Evolutionary conservation across 2,329 filamentous ascomycete species (phyloP), one percentile per base, ranked within the genome.

Genomic region (Arthroderma sp.): DNA sequence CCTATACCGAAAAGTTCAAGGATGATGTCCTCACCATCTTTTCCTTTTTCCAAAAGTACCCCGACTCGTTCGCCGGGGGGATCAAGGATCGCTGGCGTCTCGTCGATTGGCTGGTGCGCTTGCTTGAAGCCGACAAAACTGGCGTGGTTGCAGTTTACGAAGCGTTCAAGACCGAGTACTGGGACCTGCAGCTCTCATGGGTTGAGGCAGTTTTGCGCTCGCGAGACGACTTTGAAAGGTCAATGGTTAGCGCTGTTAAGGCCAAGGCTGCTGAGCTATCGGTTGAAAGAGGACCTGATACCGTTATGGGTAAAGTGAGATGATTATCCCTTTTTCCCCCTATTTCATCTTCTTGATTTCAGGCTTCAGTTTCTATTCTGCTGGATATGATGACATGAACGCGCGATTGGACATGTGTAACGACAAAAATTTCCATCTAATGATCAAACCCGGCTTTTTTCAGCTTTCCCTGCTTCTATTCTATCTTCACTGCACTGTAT

Each of bases 171-270:
- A 69, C 66, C 34, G 74, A 77, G 38, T 95, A 94, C 64, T 94
- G 89, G 85, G 91, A 98, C 65, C 70, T 96, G 60, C 86, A 93
- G 63, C 80, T 96, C 48, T 82, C 80, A 38, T 98, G 91, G 91
- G 87, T 98, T 5, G 93, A 98, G 70, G 83, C 85, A 5, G 89
- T 94, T 40, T 61, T 98, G 51, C 75, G 88, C 53, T 74, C 80
- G 1, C 73, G 93, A 54, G 91, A 98, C 63, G 91, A 98, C 68
- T 96, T 94, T 66, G 91, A 96, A 64, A 74, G 89, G 53, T 75
- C 77, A 48, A 86, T 96, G 84, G 65, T 96, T 51, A 91, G 86
- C 58, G 75, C 78, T 11, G 82, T 96, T 40, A 96, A 96, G 71
- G 79, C 80, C 2, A 78, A 81, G 60, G 89, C 88, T n/a, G 88